Evolutionary conservation across 169 alveolate species (phyloP).

Genomic region (Gregarina niphandrodes): DNA sequence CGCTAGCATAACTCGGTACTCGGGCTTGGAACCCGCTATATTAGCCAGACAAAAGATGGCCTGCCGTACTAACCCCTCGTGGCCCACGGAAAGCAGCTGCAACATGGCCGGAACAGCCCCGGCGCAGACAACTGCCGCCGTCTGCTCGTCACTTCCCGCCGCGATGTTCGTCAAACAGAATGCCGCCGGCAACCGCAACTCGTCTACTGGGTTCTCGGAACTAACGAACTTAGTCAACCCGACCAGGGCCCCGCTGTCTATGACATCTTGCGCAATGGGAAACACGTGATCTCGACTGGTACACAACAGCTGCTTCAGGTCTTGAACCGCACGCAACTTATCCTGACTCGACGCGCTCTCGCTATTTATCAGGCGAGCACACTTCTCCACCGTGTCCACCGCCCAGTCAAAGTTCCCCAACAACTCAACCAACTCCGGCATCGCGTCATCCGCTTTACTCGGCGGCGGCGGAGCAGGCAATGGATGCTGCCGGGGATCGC

Average conservation of each 20-base stretch:
- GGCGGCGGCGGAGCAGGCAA: too few relatives aligned
- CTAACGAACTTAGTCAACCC: background rate
- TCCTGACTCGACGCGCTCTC: too few relatives aligned
- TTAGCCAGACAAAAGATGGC: constrained; percentile 1
- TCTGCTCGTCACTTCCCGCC: background rate
- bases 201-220: background rate
- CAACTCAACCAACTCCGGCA: too few relatives aligned
- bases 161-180: constrained; percentile 1
- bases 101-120: background rate
- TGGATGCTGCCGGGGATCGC: too few relatives aligned
- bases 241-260: background rate
- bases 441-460: too few relatives aligned
- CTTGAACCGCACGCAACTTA: background rate
- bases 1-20: background rate
- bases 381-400: too few relatives aligned
- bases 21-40: background rate
- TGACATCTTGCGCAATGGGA: background rate
- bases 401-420: too few relatives aligned
- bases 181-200: background rate
- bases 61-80: background rate
- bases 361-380: too few relatives aligned
- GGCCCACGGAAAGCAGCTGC: background rate
- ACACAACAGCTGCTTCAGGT: background rate
- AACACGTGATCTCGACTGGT: background rate
- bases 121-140: background rate